A percentile compares a stretch with the other conserved stretches of the same genome.
Evolutionary conservation across 1,139 yeast species (phyloP).

Genomic region (Maudiozyma humilis): DNA sequence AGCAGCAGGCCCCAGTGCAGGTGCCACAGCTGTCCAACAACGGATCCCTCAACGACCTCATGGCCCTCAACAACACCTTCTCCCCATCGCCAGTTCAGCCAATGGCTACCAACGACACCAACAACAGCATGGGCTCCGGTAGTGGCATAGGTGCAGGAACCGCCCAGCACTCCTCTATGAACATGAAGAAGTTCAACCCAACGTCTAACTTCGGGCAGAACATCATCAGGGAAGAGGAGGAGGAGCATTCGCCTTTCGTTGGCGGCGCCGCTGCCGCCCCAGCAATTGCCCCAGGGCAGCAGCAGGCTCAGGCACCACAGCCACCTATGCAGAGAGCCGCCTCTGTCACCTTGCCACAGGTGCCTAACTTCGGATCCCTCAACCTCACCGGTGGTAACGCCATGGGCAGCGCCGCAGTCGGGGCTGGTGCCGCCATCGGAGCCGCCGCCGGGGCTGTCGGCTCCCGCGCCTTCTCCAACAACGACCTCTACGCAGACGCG

Average conservation of each 20-base stretch:
- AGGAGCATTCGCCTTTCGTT: constrained; percentile 1
- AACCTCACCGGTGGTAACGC: constrained; percentile 12
- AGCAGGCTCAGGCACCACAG: constrained; percentile 18
- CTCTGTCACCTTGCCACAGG: constrained; percentile 23
- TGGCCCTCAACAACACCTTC: constrained; percentile 48
- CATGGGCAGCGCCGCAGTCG: constrained; percentile 9
- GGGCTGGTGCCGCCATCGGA: constrained; percentile 10
- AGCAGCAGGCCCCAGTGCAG: not conserved
- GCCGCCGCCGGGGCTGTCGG: constrained; percentile 12
- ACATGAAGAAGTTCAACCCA: constrained; percentile 35
- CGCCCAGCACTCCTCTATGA: constrained; percentile 7
- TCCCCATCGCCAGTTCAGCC: constrained; percentile 28
- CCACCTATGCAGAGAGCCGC: constrained; percentile 28
- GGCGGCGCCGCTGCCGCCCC: constrained; percentile 13
- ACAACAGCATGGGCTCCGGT: constrained; percentile 16
- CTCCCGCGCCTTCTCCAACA: constrained; percentile 26
- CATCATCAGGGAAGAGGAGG: constrained; percentile 36
- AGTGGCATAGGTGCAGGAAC: constrained; percentile 15
- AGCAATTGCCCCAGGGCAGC: constrained; percentile 15
- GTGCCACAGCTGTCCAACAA: constrained; percentile 31
- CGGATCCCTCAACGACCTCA: constrained; percentile 61
- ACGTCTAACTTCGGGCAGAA: constrained; percentile 55
- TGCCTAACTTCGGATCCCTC: constrained; percentile 26
- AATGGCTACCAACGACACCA: constrained; percentile 15
- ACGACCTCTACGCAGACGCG: constrained; percentile 49